phyloP scores from a whole-genome alignment of 2,329 filamentous ascomycete genomes.

The Aureobasidium sp. region DNA sequence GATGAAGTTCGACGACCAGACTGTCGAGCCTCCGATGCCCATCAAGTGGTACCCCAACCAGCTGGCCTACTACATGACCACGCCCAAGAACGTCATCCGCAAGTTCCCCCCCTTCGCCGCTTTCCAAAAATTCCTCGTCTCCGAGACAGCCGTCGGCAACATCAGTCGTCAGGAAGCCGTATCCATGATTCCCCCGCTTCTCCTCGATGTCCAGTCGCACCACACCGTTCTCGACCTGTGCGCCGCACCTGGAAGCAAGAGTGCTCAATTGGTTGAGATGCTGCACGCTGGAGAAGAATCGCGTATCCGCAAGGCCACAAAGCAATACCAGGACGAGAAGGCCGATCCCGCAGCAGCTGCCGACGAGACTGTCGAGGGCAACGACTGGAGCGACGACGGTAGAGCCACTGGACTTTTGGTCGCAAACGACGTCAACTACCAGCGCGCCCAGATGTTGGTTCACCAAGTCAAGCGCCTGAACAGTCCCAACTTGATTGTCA shows the following conservation, averaged over 20 bases:
- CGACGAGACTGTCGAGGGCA: conserved; percentile 26
- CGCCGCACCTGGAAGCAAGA: conserved; percentile 94
- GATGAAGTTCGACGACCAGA: conserved; percentile 74
- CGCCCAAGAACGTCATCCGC: conserved; percentile 89
- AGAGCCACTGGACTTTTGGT: conserved; percentile 86
- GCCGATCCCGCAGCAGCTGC: conserved; percentile 20
- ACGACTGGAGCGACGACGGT: conserved; percentile 65
- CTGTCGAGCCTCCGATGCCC: conserved; percentile 72
- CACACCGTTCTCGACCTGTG: conserved; percentile 95
- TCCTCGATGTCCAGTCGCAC: conserved; percentile 84
- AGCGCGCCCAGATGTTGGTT: conserved; percentile 91
- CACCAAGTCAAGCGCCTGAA: conserved; percentile 97
- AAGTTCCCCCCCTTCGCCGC: conserved; percentile 89
- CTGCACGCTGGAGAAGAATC: conserved; percentile 89
- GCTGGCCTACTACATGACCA: conserved; percentile 96
- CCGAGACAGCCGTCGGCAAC: conserved; percentile 93
- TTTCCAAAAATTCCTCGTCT: conserved; percentile 96
- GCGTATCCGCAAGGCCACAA: conserved; percentile 60
- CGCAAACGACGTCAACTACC: conserved; percentile 95
- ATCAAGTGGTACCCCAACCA: conserved; percentile 92
- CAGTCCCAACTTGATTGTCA: conserved; percentile 93
- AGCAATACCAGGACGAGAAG: conserved; percentile 49
- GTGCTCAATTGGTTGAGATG: conserved; percentile 90
- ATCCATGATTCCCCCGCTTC: conserved; percentile 94
- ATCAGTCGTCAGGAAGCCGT: conserved; percentile 97